Evolutionary conservation across 495 filamentous ascomycete species (phyloP), one percentile per base, ranked within the genome.

Genomic region (Aspergillus homomorphus): DNA sequence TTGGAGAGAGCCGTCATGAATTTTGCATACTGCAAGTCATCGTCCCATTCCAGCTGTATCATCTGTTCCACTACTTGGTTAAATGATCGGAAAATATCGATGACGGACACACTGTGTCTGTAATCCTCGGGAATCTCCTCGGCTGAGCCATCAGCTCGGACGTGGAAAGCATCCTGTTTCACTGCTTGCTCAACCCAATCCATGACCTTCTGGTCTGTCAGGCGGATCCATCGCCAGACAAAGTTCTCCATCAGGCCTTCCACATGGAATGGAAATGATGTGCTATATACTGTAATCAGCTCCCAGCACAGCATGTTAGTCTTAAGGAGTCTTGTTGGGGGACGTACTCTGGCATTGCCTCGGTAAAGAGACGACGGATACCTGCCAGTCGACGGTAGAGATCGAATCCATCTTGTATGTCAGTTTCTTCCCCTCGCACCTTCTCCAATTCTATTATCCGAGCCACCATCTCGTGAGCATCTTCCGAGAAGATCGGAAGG

Each of bases 1-100:
- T 94, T 97, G 15, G 92, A 86, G 18, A 98, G 68, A n/a, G 90
- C 83, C 15, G 95, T 99, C 92, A 96, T 97, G 74, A 98, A 98
- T 62, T 91, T 90, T 20, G 95, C 94, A 62, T 96, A 88, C 58
- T 96, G 92, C 18, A 95, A 78, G 61, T 96, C 90, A 69, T 97
- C 88, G 58, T 91, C 88, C 94, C 95, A 99, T 24, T 91, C 84
- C 20, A 99, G 80, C 57, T 89, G 75, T 22, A 89, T 84, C 51
- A 99, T 81, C 60, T 92, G 89, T 63, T 97, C 90, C 41, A 93
- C 82, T 4, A 87, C 88, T 73, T 96, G 87, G 60, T 93, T 93
- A 77, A 97, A 96, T 2, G 92, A 87, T 57, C 89, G 85, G 71
- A 97, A 98, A 38, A 96, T 89, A 73, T 99, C 95, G 50, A 97